These are phyloP conservation scores for Phytophthora megakarya DNA, from an alignment of 352 stramenopile species.

Conservation along the genomic window DNA sequence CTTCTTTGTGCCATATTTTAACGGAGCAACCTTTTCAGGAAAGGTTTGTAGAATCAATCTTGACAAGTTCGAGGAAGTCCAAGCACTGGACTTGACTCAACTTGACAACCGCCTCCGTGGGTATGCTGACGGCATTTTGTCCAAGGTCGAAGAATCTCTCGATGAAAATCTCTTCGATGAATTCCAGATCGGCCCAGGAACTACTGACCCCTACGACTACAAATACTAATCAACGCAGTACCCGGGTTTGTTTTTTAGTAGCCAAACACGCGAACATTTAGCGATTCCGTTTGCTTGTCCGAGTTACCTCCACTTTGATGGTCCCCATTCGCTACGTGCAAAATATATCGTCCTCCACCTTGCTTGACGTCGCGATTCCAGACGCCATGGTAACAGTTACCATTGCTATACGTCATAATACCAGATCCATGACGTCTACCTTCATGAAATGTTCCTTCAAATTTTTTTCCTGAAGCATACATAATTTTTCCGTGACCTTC, in stretches of 20 bases:
- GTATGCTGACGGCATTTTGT: conserved; percentile 60
- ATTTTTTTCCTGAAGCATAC: conserved; percentile 82
- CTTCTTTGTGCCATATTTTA: conserved; percentile 82
- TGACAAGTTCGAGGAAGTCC: conserved; percentile 79
- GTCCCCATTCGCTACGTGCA: conserved; percentile 36
- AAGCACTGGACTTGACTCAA: conserved; percentile 69
- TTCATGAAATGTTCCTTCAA: conserved; percentile 84
- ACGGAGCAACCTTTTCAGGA: conserved; percentile 64
- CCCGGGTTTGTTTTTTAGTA: conserved; percentile 39
- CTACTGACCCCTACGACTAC: conserved; percentile 70
- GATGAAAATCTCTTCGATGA: conserved; percentile 65
- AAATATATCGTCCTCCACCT: conserved; percentile 73
- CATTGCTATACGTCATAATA: conserved; percentile 80
- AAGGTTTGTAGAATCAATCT: conserved; percentile 83
- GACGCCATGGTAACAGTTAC: conserved; percentile 83
- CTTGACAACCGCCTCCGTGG: conserved; percentile 50
- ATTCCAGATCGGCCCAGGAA: conserved; percentile 69
- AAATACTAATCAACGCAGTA: conserved; percentile 55
- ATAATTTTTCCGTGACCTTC: conserved; percentile 74
- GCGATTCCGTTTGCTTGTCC: conserved; percentile 10
- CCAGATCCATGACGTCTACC: conserved; percentile 78
- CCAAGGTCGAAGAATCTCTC: conserved; percentile 45
- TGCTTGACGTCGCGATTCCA: conserved; percentile 91
- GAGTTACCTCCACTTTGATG: background rate
- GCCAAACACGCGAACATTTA: conserved; percentile 52